Percentiles rank a stretch among this genome's conserved stretches.
These are phyloP conservation scores for Aspergillus floridensis DNA, from an alignment of 2,329 filamentous ascomycete species.

Conservation along the genomic window DNA sequence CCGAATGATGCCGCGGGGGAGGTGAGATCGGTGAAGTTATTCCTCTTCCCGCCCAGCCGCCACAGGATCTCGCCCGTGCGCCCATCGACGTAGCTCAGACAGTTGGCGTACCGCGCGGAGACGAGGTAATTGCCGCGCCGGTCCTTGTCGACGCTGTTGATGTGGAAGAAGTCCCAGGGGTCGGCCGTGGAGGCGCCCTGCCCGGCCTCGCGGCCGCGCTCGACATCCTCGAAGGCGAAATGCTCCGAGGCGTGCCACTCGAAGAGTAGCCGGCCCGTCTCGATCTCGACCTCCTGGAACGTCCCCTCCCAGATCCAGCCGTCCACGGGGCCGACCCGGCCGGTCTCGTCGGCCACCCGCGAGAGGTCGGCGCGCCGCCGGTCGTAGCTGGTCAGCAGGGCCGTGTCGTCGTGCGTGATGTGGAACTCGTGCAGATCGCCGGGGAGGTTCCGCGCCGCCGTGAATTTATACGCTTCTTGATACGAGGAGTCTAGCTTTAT, in stretches of 20 bases:
- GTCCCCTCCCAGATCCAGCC: conserved; percentile 44
- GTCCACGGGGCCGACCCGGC: conserved; percentile 25
- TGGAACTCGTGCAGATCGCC: conserved; percentile 47
- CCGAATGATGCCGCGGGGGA: conserved; percentile 28
- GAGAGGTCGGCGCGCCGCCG: conserved; percentile 39
- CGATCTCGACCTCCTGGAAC: conserved; percentile 49
- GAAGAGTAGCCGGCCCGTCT: conserved; percentile 45
- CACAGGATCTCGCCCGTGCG: conserved; percentile 49
- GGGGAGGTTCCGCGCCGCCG: conserved; percentile 35
- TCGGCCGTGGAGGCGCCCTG: conserved; percentile 16
- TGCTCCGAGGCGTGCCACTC: conserved; percentile 51
- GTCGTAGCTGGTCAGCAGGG: conserved; percentile 44
- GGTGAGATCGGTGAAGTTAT: conserved; percentile 41
- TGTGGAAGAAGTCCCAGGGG: conserved; percentile 56
- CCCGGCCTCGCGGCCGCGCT: conserved; percentile 16
- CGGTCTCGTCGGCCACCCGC: conserved; percentile 16
- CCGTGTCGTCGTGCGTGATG: conserved; percentile 44
- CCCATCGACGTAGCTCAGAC: conserved; percentile 45
- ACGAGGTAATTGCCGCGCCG: conserved; percentile 45
- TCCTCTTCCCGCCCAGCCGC: conserved; percentile 50
- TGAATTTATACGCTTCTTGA: conserved; percentile 36
- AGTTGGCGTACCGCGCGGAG: conserved; percentile 38
- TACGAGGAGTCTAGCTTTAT: conserved; percentile 31
- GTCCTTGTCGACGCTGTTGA: conserved; percentile 55
- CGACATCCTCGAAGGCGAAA: conserved; percentile 29